phyloP scores from a whole-genome alignment of 192 early-diverging fungal species.

The Coemansia umbellata region DNA sequence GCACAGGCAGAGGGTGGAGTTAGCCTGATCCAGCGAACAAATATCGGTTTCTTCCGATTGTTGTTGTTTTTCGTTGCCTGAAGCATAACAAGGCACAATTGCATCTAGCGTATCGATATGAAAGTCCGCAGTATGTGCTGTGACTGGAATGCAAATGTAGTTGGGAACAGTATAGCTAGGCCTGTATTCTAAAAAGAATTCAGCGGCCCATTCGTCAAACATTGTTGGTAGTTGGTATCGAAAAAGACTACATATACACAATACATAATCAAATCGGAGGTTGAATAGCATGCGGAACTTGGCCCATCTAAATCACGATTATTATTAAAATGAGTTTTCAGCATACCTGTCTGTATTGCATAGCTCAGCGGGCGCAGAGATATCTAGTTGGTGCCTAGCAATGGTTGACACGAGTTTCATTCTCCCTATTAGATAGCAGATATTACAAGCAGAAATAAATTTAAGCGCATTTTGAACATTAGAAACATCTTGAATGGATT shows the following conservation, averaged over 20 bases:
- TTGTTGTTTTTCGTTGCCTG: neutral
- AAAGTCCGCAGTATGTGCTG: neutral
- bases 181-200: conserved; percentile 20
- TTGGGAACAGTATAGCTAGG: conserved; percentile 13
- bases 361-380: conserved; percentile 1
- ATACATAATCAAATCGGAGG: no score
- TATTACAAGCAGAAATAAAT: neutral
- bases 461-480: no score
- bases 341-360: conserved; percentile 14
- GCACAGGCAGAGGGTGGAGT: conserved; percentile 9
- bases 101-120: conserved; percentile 34
- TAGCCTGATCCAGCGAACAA: neutral
- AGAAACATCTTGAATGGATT: no score
- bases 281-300: no score
- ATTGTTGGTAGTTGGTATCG: conserved; percentile 15
- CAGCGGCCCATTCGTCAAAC: conserved; percentile 23
- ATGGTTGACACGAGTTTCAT: conserved; percentile 3
- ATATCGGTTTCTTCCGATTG: neutral
- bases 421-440: conserved; percentile 4
- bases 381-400: neutral
- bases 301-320: no score
- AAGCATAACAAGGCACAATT: conserved; percentile 2
- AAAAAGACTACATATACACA: conserved; percentile 19
- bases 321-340: no score
- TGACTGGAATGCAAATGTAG: conserved; percentile 6